Evolutionary conservation across 2,329 filamentous ascomycete genomes (phyloP), one percentile per base, ranked within the genome.

Genomic region (Phyllosticta ampelicida): DNA sequence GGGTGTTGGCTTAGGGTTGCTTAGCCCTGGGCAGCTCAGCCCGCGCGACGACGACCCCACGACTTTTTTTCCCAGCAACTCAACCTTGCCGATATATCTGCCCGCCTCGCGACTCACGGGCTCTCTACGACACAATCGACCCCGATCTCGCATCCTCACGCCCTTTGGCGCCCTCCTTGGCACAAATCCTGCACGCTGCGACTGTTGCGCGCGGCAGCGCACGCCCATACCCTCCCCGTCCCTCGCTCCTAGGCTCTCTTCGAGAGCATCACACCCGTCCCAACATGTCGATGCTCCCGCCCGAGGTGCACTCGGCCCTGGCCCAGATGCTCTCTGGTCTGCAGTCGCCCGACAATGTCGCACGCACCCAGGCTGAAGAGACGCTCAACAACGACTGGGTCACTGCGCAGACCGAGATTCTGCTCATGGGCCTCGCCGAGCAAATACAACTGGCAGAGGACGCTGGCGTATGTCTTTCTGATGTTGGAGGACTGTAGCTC

Each of bases 361-460:
- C 89, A 66, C 86, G 94, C 70, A 84, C 87, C 28, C 84, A 89
- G 72, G 92, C 92, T 55, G 94, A 99, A 74, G 89, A 95, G 63
- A 87, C 91, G 72, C 78, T 99, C 62, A 89, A 90, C 72, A 89
- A 84, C 74, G 91, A 90, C 79, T 99, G 94, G 94, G 87, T 90
- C 36, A 77, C 78, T 62, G 80, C 83, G 59, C 83, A 87, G 61
- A 91, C 94, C 36, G 91, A 96, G 68, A 81, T 95, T 65, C 79
- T 97, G 65, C 77, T 99, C 70, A 94, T 97, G 87, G 94, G 91
- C 63, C 78, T 99, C 66, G 91, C 87, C 48, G 94, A 97, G 76
- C 92, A 97, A 75, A 85, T 96, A 65, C 85, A 89, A 68, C 84
- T 81, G 63, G 84, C 87, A n/a, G 82, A 83, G 65, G 85, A 92